These are phyloP conservation scores for Chimonanthus praecox DNA, from an alignment of 164 flowering plant genomes.

Conservation along the genomic window DNA sequence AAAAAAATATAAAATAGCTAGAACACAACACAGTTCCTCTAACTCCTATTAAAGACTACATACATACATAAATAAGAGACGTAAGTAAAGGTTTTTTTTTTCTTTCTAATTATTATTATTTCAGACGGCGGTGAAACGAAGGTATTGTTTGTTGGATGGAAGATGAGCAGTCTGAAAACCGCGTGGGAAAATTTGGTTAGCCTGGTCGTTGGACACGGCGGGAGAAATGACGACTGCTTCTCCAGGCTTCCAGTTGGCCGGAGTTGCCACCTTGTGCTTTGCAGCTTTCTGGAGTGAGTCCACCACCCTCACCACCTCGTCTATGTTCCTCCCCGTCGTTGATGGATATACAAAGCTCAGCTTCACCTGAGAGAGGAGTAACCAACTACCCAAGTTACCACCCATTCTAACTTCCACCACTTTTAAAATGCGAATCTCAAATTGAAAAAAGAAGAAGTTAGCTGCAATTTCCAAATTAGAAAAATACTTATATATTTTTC, in stretches of 20 bases:
- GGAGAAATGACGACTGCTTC: constrained; percentile 72
- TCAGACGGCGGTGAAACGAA: constrained; percentile 58
- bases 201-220: constrained; percentile 52
- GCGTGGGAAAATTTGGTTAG: constrained; percentile 60
- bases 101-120: too few relatives aligned
- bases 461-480: too few relatives aligned
- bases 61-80: too few relatives aligned
- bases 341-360: constrained; percentile 83
- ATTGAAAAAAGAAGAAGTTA: too few relatives aligned
- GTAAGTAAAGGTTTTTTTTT: too few relatives aligned
- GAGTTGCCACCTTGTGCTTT: constrained; percentile 69
- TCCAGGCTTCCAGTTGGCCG: constrained; percentile 76
- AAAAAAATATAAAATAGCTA: too few relatives aligned
- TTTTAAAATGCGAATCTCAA: too few relatives aligned
- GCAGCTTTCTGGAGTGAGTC: constrained; percentile 63
- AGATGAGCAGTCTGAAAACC: constrained; percentile 53
- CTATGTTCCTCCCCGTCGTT: constrained; percentile 78
- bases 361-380: constrained; percentile 37
- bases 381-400: neutral
- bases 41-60: too few relatives aligned
- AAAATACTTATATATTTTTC: too few relatives aligned
- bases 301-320: constrained; percentile 78
- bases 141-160: constrained; percentile 67
- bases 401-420: too few relatives aligned
- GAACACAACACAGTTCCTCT: too few relatives aligned